Evolutionary conservation across 2,329 filamentous ascomycete genomes (phyloP).

Genomic region (Verticillium alfalfae): DNA sequence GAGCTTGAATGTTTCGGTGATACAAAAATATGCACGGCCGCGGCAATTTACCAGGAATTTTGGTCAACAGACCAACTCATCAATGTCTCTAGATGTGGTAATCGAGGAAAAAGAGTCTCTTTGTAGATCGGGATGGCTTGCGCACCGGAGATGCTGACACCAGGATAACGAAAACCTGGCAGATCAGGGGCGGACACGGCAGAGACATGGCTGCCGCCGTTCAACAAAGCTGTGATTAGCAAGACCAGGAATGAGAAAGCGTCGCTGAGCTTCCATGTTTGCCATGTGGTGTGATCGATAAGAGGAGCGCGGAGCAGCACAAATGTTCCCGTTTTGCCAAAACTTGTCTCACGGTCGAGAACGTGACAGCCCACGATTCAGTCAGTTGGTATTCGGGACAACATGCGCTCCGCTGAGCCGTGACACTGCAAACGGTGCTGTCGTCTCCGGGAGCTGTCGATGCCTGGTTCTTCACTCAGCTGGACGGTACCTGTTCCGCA

Average conservation of each 20-base stretch:
- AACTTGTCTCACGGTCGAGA: too few relatives aligned
- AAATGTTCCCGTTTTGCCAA: too few relatives aligned
- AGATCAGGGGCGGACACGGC: conserved; percentile 2
- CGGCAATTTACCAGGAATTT: conserved; percentile 2
- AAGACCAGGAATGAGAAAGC: neutral
- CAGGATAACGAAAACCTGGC: conserved; percentile 9
- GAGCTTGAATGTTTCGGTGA: neutral
- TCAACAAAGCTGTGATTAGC: neutral
- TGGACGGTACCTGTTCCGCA: too few relatives aligned
- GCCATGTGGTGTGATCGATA: too few relatives aligned
- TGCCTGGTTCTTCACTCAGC: too few relatives aligned
- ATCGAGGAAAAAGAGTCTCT: neutral
- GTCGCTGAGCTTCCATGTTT: too few relatives aligned
- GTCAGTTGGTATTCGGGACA: too few relatives aligned
- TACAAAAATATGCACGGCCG: conserved; percentile 9
- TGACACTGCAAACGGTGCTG: too few relatives aligned
- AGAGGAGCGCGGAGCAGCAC: too few relatives aligned
- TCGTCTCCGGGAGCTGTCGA: too few relatives aligned
- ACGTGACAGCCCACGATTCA: too few relatives aligned
- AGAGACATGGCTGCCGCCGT: neutral
- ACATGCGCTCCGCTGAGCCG: too few relatives aligned
- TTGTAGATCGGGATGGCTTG: neutral
- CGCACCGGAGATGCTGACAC: conserved; percentile 3
- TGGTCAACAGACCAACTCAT: neutral
- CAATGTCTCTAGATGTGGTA: neutral